These are phyloP conservation scores for Coemansia sp. DNA, from an alignment of 192 early-diverging fungal species.

Conservation along the genomic window DNA sequence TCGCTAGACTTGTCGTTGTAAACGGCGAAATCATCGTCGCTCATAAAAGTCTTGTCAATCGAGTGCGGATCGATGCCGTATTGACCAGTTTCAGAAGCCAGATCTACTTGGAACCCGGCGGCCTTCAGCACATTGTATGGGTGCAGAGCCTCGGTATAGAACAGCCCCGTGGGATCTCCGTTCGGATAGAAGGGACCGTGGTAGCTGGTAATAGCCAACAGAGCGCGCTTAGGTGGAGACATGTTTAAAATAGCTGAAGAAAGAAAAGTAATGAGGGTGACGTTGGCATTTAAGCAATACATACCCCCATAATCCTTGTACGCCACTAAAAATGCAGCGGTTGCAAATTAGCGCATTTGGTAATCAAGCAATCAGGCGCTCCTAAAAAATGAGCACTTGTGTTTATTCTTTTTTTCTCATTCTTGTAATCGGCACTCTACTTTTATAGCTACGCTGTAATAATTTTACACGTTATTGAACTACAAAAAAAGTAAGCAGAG, in stretches of 20 bases:
- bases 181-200: slow-evolving; percentile 54
- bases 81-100: slow-evolving; percentile 56
- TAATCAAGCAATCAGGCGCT: too few relatives aligned
- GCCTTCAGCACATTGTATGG: slow-evolving; percentile 46
- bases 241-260: slow-evolving; percentile 7
- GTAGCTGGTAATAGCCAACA: slow-evolving; percentile 56
- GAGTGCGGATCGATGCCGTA: slow-evolving; percentile 58
- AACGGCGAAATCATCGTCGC: slow-evolving; percentile 31
- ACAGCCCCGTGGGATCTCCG: slow-evolving; percentile 55
- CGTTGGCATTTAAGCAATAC: too few relatives aligned
- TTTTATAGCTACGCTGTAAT: too few relatives aligned
- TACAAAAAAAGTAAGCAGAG: too few relatives aligned
- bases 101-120: slow-evolving; percentile 55
- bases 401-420: too few relatives aligned
- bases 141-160: slow-evolving; percentile 58
- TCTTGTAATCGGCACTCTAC: too few relatives aligned
- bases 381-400: too few relatives aligned
- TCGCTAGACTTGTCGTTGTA: slow-evolving; percentile 42
- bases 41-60: slow-evolving; percentile 39
- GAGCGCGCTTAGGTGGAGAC: slow-evolving; percentile 51
- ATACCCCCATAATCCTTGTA: too few relatives aligned
- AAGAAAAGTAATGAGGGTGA: too few relatives aligned
- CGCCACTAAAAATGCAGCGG: too few relatives aligned
- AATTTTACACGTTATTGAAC: too few relatives aligned
- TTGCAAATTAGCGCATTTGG: too few relatives aligned